Base-by-base conservation (phyloP, 441 rosid species). In the Eutrema salsugineum region DNA sequence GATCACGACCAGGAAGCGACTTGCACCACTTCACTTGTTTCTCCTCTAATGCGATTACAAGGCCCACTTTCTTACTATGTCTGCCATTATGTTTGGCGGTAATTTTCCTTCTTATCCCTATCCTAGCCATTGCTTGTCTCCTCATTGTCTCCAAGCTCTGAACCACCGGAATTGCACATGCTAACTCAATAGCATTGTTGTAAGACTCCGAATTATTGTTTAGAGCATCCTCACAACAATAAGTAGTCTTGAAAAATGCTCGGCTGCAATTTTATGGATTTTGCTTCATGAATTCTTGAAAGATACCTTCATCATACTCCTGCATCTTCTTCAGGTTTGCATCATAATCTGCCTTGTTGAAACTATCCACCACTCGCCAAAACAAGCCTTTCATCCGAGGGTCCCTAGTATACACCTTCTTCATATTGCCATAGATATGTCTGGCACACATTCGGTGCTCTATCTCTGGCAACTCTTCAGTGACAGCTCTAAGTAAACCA, bases 121-220 rank as follows among this genome's bases (percentile, higher is more conserved):
- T 68, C 0, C 6, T n/a, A 1, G 46, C 10, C 73, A 68, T 68
- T 0, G 19, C 0, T 46, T 57, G 56, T 5, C 47, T 22, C 1
- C 73, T 57, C n/a, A 68, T 46, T 0, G 14, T 68, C 47, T 68
- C 65, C 15, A 57, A 2, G 39, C 58, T 58, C 40, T 57, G 36
- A 0, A 57, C 38, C 6, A 57, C 2, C 2, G 10, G 47, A 0
- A 68, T 3, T 6, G 63, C 11, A 1, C 39, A 3, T 0, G 48
- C 22, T 48, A 58, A 47, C 12, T 61, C 49, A 17, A 61, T 3
- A 3, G 15, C 39, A 11, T 27, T 61, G 4, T 58, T 62, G 38
- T 62, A 62, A 0, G 53, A 15, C 9, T 57, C 16, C 0, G 44
- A 11, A 9, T 35, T 19, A 1, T 57, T 57, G 46, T 57, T 57